These are phyloP conservation scores for Leucocoprinus birnbaumii DNA, from an alignment of 768 basidiomycete genomes.

Conservation along the genomic window DNA sequence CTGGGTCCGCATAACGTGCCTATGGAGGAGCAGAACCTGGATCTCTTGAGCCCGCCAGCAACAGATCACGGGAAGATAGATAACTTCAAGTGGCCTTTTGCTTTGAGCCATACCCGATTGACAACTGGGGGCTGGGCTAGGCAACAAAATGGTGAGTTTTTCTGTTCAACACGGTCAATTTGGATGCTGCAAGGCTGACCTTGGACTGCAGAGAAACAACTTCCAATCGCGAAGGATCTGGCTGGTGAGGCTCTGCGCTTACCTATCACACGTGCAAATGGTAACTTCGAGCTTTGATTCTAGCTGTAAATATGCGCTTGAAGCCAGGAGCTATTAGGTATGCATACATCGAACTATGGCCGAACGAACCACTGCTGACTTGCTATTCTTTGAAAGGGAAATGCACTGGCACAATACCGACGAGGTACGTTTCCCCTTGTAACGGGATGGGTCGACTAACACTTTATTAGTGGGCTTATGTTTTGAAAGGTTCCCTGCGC, in stretches of 20 bases:
- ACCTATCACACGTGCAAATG: too few species aligned
- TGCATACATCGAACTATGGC: conserved; percentile 1
- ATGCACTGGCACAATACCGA: conserved; percentile 54
- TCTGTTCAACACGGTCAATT: neutral
- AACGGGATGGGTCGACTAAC: neutral
- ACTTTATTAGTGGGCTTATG: conserved; percentile 44
- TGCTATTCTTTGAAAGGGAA: conserved; percentile 29
- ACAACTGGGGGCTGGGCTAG: conserved; percentile 67
- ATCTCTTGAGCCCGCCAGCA: conserved; percentile 55
- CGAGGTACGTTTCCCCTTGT: conserved; percentile 27
- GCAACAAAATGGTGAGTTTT: conserved; percentile 52
- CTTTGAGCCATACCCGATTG: conserved; percentile 56
- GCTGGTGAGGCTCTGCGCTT: too few species aligned
- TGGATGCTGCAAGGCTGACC: neutral
- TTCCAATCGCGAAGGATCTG: conserved; percentile 46
- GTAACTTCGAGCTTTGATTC: too few species aligned
- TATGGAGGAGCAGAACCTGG: conserved; percentile 54
- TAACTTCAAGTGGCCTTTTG: conserved; percentile 66
- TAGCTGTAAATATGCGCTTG: conserved; percentile 57
- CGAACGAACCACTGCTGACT: too few species aligned
- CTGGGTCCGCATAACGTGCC: conserved; percentile 58
- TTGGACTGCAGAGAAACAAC: conserved; percentile 30
- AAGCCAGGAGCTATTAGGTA: conserved; percentile 49
- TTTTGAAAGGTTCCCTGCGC: conserved; percentile 34
- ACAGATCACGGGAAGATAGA: conserved; percentile 56